phyloP scores from a whole-genome alignment of 768 basidiomycete species.

The Boletus reticulatus region DNA sequence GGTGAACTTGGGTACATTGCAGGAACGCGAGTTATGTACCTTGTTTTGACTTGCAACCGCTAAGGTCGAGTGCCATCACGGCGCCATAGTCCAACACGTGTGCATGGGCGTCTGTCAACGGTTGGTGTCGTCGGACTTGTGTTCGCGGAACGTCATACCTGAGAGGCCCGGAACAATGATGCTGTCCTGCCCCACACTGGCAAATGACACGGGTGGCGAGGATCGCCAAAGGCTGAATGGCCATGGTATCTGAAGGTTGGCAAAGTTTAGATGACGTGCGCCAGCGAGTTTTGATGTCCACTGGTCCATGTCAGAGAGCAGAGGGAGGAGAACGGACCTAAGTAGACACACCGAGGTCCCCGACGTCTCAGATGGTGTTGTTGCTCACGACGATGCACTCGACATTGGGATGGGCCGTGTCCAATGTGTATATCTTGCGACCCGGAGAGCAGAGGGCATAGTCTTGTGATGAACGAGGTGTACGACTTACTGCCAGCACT shows the following conservation, averaged over 20 bases:
- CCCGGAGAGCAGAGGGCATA: constrained; percentile 60
- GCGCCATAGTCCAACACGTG: constrained; percentile 72
- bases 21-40: constrained; percentile 38
- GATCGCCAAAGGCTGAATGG: constrained; percentile 17
- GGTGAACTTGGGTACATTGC: neutral
- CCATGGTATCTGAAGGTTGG: constrained; percentile 24
- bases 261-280: neutral
- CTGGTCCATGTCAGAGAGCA: constrained; percentile 11
- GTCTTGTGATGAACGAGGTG: constrained; percentile 7
- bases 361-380: constrained; percentile 46
- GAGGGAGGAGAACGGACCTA: neutral
- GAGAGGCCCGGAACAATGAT: constrained; percentile 72
- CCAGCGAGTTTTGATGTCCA: constrained; percentile 27
- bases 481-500: neutral
- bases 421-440: constrained; percentile 68
- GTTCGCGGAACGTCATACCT: constrained; percentile 39
- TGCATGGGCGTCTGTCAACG: constrained; percentile 66
- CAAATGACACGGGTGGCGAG: constrained; percentile 20
- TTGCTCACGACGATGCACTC: constrained; percentile 61
- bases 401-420: constrained; percentile 46
- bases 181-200: constrained; percentile 34
- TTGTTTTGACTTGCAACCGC: constrained; percentile 53
- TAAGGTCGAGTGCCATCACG: constrained; percentile 64
- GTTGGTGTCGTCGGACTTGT: neutral
- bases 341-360: constrained; percentile 44